Percentiles rank a stretch among this genome's conserved stretches.
These are phyloP conservation scores for Botrytis pseudocinerea DNA, from an alignment of 2,329 filamentous ascomycete species.

Conservation along the genomic window DNA sequence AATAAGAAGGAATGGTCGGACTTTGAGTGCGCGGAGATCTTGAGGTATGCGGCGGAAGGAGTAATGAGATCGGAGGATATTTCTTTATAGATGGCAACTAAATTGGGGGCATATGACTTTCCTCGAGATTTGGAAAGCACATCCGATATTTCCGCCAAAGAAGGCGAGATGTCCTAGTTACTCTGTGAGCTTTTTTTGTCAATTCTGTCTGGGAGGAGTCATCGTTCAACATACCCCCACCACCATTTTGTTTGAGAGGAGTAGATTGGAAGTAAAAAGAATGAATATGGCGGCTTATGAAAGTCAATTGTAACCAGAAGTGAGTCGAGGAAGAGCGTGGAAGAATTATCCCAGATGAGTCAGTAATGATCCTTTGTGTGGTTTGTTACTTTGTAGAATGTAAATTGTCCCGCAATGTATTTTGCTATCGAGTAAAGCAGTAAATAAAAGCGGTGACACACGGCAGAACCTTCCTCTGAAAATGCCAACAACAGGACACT, in stretches of 20 bases:
- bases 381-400: not conserved
- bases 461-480: not conserved
- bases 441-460: not conserved
- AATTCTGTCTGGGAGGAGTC: slow-evolving; percentile 27
- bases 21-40: slow-evolving; percentile 73
- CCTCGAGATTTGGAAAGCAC: slow-evolving; percentile 54
- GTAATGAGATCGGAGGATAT: slow-evolving; percentile 92
- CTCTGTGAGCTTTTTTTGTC: slow-evolving; percentile 31
- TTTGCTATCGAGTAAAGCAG: not conserved
- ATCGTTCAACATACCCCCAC: slow-evolving; percentile 34
- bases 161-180: slow-evolving; percentile 54
- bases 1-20: slow-evolving; percentile 90
- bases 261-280: not conserved
- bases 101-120: slow-evolving; percentile 63
- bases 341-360: not conserved
- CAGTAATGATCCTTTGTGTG: not conserved
- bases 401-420: not conserved
- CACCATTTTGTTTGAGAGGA: slow-evolving; percentile 31
- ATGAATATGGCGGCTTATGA: not conserved
- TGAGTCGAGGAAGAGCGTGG: not conserved
- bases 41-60: slow-evolving; percentile 92
- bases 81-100: slow-evolving; percentile 79
- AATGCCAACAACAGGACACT: slow-evolving; percentile 11
- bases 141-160: slow-evolving; percentile 59
- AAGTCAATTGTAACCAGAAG: not conserved